These are phyloP conservation scores for Salix caprea DNA, from an alignment of 345 rosid genomes.

Conservation along the genomic window DNA sequence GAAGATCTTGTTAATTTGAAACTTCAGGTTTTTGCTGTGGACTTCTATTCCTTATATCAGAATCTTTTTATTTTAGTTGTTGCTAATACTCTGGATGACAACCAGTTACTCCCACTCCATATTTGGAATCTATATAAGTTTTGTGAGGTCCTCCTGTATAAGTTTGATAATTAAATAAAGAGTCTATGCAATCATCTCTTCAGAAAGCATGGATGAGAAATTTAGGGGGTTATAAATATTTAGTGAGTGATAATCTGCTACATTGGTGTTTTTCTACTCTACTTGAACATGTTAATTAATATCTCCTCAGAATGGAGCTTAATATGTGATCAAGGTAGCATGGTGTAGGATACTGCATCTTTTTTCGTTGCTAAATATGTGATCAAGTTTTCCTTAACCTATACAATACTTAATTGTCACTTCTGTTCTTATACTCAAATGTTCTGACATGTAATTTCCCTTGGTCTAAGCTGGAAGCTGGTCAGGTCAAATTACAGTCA, in stretches of 20 bases:
- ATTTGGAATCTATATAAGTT: too few species aligned
- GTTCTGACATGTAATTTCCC: constrained; percentile 10
- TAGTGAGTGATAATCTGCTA: background rate
- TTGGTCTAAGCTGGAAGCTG: constrained; percentile 63
- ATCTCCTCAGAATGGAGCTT: background rate
- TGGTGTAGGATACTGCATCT: background rate
- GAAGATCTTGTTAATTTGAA: constrained; percentile 62
- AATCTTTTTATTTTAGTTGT: too few species aligned
- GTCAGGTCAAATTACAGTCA: constrained; percentile 65
- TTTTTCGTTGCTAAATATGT: too few species aligned
- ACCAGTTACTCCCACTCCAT: too few species aligned
- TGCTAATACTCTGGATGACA: too few species aligned
- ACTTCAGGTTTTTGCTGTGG: constrained; percentile 46
- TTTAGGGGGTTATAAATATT: background rate
- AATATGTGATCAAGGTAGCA: background rate
- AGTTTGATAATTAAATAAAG: too few species aligned
- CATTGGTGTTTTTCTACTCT: background rate
- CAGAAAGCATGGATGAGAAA: background rate
- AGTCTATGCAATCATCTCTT: background rate
- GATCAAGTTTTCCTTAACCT: background rate
- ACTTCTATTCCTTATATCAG: too few species aligned
- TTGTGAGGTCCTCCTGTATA: too few species aligned
- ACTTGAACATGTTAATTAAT: background rate
- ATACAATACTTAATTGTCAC: background rate
- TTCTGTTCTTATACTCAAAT: background rate